Percentiles rank a stretch among this genome's conserved stretches.
Conservation (phyloP, 225 moss, liverwort and hornwort genomes). For the Takakia lepidozioides region DNA sequence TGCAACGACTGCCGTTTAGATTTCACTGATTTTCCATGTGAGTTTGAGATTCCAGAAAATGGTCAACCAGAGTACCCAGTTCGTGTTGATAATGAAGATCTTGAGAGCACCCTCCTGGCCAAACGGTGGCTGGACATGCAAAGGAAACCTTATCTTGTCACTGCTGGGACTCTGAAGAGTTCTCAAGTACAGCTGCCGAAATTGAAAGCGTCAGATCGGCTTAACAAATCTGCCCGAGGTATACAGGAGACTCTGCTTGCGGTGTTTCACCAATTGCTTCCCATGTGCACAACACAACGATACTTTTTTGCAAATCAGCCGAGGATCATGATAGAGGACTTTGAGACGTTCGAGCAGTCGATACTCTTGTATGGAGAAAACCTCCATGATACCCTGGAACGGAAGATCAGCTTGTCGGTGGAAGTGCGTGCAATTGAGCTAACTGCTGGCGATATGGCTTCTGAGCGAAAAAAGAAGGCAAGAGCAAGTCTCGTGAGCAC, state of each 20-base stretch:
- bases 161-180: neutral
- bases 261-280: conserved; percentile 19
- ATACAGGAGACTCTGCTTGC: conserved; percentile 18
- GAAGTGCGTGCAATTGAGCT: neutral
- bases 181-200: conserved; percentile 12
- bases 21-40: conserved; percentile 3
- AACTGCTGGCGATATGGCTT: neutral
- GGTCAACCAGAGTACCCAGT: conserved; percentile 10
- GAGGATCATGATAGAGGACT: conserved; percentile 26
- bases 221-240: conserved; percentile 9
- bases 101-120: neutral
- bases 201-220: conserved; percentile 5
- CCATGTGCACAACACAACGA: conserved; percentile 22
- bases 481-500: conserved; percentile 19
- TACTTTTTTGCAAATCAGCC: conserved; percentile 37
- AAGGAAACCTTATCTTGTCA: neutral
- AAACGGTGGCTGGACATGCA: conserved; percentile 24
- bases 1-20: conserved; percentile 16
- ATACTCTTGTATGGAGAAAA: conserved; percentile 14
- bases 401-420: neutral
- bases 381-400: conserved; percentile 8
- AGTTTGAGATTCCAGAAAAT: conserved; percentile 4
- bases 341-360: conserved; percentile 28
- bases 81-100: neutral
- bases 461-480: conserved; percentile 6